Evolutionary conservation across 2,329 filamentous ascomycete genomes (phyloP).

Genomic region (Cryoendolithus antarcticus): DNA sequence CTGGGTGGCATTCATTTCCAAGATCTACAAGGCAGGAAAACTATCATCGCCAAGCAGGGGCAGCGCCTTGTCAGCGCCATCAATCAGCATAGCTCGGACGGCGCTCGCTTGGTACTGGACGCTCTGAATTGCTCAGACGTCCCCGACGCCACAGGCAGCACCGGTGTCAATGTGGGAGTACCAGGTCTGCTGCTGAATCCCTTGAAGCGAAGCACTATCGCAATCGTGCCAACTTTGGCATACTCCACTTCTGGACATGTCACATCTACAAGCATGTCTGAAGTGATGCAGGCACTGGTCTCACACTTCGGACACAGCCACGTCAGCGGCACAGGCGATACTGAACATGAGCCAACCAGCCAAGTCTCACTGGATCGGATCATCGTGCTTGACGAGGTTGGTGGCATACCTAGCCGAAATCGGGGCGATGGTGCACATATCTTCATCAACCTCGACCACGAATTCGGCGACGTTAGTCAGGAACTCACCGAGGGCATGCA

Average conservation of each 20-base stretch:
- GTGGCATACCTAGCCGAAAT: conserved; percentile 62
- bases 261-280: conserved; percentile 41
- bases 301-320: conserved; percentile 34
- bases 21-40: conserved; percentile 6
- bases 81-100: conserved; percentile 54
- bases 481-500: conserved; percentile 26
- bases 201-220: conserved; percentile 55
- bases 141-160: conserved; percentile 5
- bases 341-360: conserved; percentile 2
- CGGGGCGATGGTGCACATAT: conserved; percentile 55
- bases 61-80: conserved; percentile 64
- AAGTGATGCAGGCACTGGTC: conserved; percentile 65
- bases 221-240: conserved; percentile 55
- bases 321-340: conserved; percentile 48
- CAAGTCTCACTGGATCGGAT: conserved; percentile 64
- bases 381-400: conserved; percentile 76
- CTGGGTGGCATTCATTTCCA: conserved; percentile 3
- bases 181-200: conserved; percentile 49
- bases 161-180: conserved; percentile 29
- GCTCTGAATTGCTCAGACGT: conserved; percentile 27
- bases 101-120: conserved; percentile 56
- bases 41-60: conserved; percentile 43
- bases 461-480: conserved; percentile 57
- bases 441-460: conserved; percentile 89
- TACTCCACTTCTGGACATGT: conserved; percentile 39